Conservation (phyloP, 192 early-diverging fungal species). For the Phlyctochytrium bullatum region DNA sequence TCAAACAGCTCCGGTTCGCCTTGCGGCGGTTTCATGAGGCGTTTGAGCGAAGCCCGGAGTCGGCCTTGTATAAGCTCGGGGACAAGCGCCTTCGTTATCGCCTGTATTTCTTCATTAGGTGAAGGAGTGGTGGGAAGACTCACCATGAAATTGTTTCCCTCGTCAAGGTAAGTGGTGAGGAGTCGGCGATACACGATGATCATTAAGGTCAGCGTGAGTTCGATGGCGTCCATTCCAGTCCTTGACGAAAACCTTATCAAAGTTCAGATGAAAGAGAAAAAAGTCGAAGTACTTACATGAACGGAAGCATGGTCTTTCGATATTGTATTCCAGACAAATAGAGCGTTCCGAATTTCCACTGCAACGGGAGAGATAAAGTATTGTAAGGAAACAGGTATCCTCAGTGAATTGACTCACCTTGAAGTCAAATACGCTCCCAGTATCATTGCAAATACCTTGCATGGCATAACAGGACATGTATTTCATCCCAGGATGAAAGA, state of each 20-base stretch:
- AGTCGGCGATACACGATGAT: conserved; percentile 7
- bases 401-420: too few species aligned
- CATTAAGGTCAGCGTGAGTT: conserved; percentile 6
- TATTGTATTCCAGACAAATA: too few species aligned
- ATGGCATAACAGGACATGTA: background rate
- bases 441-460: background rate
- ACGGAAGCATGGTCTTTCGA: too few species aligned
- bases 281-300: background rate
- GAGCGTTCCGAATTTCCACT: too few species aligned
- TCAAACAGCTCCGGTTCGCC: conserved; percentile 2
- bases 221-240: conserved; percentile 1
- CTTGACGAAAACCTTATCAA: conserved; percentile 11
- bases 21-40: background rate
- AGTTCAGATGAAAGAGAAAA: background rate
- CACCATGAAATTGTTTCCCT: conserved; percentile 11
- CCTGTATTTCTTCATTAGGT: background rate
- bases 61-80: background rate
- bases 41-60: background rate
- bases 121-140: background rate
- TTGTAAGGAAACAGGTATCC: too few species aligned
- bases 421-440: background rate
- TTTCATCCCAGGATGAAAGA: background rate
- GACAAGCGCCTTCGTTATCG: background rate
- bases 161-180: conserved; percentile 15
- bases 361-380: too few species aligned